These are phyloP conservation scores for Scheffersomyces lignosus DNA, from an alignment of 805 yeast genomes.

Conservation along the genomic window DNA sequence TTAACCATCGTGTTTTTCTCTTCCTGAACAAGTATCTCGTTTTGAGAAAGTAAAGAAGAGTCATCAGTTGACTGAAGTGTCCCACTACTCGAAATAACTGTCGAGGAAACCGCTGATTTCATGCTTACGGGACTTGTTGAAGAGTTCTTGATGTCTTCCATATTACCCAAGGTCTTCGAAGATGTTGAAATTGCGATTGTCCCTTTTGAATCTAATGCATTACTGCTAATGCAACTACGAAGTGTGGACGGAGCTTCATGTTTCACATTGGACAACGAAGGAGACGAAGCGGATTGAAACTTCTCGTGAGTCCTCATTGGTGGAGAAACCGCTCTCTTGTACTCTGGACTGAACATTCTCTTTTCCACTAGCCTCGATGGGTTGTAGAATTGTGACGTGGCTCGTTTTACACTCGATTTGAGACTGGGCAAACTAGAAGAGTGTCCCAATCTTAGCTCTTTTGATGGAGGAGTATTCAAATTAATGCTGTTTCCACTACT, in stretches of 20 bases:
- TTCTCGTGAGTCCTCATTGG: slow-evolving; percentile 2
- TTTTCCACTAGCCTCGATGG: slow-evolving; percentile 6
- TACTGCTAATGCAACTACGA: too few relatives aligned
- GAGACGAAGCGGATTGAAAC: background rate
- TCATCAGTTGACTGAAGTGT: slow-evolving; percentile 32
- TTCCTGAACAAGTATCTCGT: slow-evolving; percentile 6
- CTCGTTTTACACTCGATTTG: slow-evolving; percentile 11
- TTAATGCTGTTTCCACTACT: slow-evolving; percentile 9
- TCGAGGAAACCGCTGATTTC: slow-evolving; percentile 27
- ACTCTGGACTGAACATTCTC: slow-evolving; percentile 4
- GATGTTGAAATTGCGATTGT: background rate
- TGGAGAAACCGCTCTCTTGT: slow-evolving; percentile 9
- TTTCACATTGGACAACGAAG: too few relatives aligned
- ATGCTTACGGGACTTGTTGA: slow-evolving; percentile 28
- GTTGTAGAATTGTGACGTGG: slow-evolving; percentile 4
- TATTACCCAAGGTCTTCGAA: background rate
- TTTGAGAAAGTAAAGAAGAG: slow-evolving; percentile 22
- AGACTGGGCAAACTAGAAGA: slow-evolving; percentile 22
- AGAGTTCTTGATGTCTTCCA: slow-evolving; percentile 4
- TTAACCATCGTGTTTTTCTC: background rate
- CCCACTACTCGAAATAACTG: slow-evolving; percentile 26
- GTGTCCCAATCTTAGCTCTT: slow-evolving; percentile 16
- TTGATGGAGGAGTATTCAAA: slow-evolving; percentile 1
- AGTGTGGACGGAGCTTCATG: too few relatives aligned
- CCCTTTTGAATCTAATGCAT: background rate